Conservation (phyloP, 1,284 basidiomycete genomes). For the Acaromyces ingoldii region DNA sequence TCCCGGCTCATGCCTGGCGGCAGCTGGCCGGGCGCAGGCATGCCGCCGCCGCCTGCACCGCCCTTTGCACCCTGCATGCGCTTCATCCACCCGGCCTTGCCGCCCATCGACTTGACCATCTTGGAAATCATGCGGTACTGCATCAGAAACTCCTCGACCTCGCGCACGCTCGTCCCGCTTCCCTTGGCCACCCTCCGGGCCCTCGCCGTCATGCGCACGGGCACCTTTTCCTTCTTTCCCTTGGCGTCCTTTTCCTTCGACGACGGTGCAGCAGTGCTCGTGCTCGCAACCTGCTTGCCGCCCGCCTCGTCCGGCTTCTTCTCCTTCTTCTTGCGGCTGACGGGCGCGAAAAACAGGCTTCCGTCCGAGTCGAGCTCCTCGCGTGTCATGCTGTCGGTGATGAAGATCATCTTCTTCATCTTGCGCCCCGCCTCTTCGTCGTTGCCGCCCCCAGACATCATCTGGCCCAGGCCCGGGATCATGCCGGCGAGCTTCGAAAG, state of each 20-base stretch:
- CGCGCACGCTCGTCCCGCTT: conserved; percentile 90
- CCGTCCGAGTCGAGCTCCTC: conserved; percentile 95
- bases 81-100: conserved; percentile 68
- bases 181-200: conserved; percentile 78
- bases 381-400: conserved; percentile 95
- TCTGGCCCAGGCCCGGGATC: conserved; percentile 90
- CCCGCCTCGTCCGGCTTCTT: conserved; percentile 17
- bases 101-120: conserved; percentile 86
- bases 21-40: conserved; percentile 32
- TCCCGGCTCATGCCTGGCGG: conserved; percentile 47
- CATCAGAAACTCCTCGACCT: conserved; percentile 86
- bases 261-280: background rate
- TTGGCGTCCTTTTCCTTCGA: conserved; percentile 20
- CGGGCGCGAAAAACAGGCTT: conserved; percentile 33
- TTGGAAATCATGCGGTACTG: conserved; percentile 39
- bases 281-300: conserved; percentile 11
- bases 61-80: conserved; percentile 38
- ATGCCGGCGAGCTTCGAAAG: conserved; percentile 97
- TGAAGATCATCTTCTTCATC: conserved; percentile 98
- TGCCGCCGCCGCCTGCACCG: conserved; percentile 21
- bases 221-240: conserved; percentile 29
- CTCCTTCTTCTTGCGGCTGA: conserved; percentile 26
- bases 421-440: conserved; percentile 79
- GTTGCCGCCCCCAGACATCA: conserved; percentile 66
- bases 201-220: conserved; percentile 45